Evolutionary conservation across 352 stramenopile genomes (phyloP), one percentile per base, ranked within the genome.

Genomic region (Globisporangium uncinulatum): DNA sequence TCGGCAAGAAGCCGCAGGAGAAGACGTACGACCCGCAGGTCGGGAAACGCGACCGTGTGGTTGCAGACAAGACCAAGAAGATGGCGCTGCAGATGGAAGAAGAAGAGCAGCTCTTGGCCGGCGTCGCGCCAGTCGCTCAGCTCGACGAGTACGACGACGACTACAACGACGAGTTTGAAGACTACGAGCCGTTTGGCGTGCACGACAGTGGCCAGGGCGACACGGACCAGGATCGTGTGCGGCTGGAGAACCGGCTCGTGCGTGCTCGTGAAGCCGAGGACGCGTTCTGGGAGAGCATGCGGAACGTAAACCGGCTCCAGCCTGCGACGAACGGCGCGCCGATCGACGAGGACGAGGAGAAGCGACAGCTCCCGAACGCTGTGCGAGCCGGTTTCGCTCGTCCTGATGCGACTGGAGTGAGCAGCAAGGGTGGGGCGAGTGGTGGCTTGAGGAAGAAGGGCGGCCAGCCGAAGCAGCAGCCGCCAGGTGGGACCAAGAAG

Each of bases 161-260:
- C 55, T 94, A 91, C 69, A 91, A 90, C 56, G 84, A 94, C 56
- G 84, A 94, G 58, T 87, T 89, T 50, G 83, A 89, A 20, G 83
- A 94, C 55, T 90, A 89, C 48, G 78, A 85, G 47, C 76, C 76
- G 19, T 86, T 88, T 45, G 67, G 74, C 49, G 63, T 86, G 31
- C 62, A 73, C 11, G 78, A 85, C 44, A 58, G 65, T 14, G 73
- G 72, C 0, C 76, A 61, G 42, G 50, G 49, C 10, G 76, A 85
- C 45, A 29, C 24, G 24, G 70, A 86, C 42, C 70, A 73, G 48
- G 79, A 87, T 19, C 65, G 65, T 5, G 76, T 89, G 52, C 72
- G 74, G 6, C 68, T 77, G 44, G 59, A 79, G 34, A 89, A 89
- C 59, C 72, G 76, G 2, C 58, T 67, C 14, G 63, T 87, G 29